Base-by-base conservation (phyloP, 2,329 filamentous ascomycete genomes). In the Cadophora sp. region DNA sequence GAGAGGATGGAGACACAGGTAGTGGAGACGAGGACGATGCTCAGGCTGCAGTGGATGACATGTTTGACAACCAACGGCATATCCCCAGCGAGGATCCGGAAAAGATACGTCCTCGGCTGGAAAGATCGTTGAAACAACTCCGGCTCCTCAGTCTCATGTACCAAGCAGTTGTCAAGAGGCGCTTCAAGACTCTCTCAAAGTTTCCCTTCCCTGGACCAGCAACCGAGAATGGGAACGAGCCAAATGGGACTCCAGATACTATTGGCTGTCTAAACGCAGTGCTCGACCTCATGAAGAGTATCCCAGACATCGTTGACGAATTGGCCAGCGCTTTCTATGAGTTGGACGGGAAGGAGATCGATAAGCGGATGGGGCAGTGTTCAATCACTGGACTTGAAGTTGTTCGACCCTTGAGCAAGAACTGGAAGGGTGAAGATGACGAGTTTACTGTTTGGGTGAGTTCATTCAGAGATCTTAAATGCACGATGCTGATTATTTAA, bases 381-480 rank as follows among this genome's bases (percentile, higher is more conserved):
- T 87, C 89, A 67, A 79, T 81, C 1, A 84, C 88, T 60, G 89
- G 90, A 0, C 85, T 85, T 71, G 80, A 79, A 0, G 85, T 84
- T 0, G 83, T 85, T 0, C 83, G 86, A 65, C 75, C 89, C 58
- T 78, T 92, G 14, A 80, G 81, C 59, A 80, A 82, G 66, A 82
- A 83, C 22, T 94, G 91, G 91, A 79, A 85, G 2, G 89, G 85
- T 0, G 79, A 84, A 56, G 83, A 86, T 20, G 94, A 97, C 74
- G 92, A 91, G 73, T 97, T 96, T 75, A 91, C 89, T 0, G 82
- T 85, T 18, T 97, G 94, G 94, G 87, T 78, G 60, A 63, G 75
- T 68, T 13, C 7, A 22, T n/a, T 22, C 14, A 11, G 4, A 5
- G 18, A 51, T 41, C 2, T 7, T 4, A 22, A n/a, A 3, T 47